phyloP scores from a whole-genome alignment of 75 land plant species.

The Picea sitchensis region DNA sequence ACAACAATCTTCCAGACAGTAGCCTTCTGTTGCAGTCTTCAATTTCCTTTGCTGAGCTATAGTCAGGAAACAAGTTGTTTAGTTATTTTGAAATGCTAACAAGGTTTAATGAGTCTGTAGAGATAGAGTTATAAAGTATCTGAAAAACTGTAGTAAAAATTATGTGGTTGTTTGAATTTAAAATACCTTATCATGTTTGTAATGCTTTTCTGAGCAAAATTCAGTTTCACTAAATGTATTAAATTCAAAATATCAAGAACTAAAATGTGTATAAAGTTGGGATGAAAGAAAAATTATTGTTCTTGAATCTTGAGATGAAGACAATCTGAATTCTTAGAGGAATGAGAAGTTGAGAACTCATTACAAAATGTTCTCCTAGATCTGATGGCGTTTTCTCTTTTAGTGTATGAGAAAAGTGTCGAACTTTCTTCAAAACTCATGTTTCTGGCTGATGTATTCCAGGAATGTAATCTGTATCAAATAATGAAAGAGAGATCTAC shows the following conservation, averaged over 20 bases:
- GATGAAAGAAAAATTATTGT: neutral
- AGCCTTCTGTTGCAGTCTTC: too few species aligned
- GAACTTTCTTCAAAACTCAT: neutral
- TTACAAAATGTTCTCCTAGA: neutral
- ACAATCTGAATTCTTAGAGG: neutral
- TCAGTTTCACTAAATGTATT: too few species aligned
- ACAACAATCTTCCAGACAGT: too few species aligned
- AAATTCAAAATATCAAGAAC: too few species aligned
- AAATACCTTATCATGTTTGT: neutral
- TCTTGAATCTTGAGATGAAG: neutral
- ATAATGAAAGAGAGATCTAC: conserved; percentile 50
- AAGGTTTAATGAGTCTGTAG: neutral
- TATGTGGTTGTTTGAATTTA: neutral
- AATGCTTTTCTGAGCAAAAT: too few species aligned
- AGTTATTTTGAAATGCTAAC: neutral
- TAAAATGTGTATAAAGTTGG: neutral
- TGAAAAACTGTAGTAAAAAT: neutral
- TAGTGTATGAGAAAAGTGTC: neutral
- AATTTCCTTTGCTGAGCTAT: too few species aligned
- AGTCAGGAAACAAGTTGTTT: neutral
- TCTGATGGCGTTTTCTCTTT: neutral
- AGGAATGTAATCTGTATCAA: conserved; percentile 81
- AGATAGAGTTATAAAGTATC: neutral
- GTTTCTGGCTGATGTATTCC: neutral
- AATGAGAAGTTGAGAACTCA: neutral